Conservation (phyloP, 768 basidiomycete species). For the Trametes elegans region DNA sequence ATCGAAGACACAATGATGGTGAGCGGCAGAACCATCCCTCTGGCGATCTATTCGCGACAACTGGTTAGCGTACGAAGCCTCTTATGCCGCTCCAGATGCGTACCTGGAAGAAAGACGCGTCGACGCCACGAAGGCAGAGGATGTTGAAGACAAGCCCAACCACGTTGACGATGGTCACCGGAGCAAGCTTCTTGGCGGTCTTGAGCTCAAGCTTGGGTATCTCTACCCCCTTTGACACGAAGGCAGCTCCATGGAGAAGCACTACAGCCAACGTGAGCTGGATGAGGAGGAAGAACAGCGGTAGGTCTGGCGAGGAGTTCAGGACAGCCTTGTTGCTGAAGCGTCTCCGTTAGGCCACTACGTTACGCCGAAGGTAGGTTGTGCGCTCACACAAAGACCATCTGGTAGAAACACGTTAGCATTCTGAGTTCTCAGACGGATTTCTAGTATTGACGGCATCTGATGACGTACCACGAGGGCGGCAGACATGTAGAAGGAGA, state of each 20-base stretch:
- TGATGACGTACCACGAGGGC: conserved; percentile 61
- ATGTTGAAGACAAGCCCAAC: conserved; percentile 77
- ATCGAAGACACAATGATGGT: conserved; percentile 74
- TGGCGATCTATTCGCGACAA: conserved; percentile 57
- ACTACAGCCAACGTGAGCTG: conserved; percentile 70
- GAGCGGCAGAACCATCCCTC: conserved; percentile 79
- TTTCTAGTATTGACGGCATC: not conserved
- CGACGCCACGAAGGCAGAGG: conserved; percentile 73
- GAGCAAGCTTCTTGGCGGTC: conserved; percentile 55
- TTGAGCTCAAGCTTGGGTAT: conserved; percentile 54
- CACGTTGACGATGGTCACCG: conserved; percentile 69
- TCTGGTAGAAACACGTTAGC: conserved; percentile 30
- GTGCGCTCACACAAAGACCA: conserved; percentile 46
- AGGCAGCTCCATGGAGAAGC: conserved; percentile 54
- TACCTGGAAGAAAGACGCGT: conserved; percentile 81
- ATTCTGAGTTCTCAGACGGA: not conserved
- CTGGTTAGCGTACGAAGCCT: no score
- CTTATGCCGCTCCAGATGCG: not conserved
- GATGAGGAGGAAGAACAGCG: conserved; percentile 63
- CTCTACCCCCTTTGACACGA: conserved; percentile 48
- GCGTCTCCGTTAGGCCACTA: not conserved
- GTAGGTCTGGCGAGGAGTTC: conserved; percentile 61
- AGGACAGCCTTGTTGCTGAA: conserved; percentile 74
- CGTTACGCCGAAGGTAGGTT: no score
- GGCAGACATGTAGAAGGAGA: conserved; percentile 74